phyloP scores from a whole-genome alignment of 2,329 filamentous ascomycete genomes.

The Alternaria brassicae region DNA sequence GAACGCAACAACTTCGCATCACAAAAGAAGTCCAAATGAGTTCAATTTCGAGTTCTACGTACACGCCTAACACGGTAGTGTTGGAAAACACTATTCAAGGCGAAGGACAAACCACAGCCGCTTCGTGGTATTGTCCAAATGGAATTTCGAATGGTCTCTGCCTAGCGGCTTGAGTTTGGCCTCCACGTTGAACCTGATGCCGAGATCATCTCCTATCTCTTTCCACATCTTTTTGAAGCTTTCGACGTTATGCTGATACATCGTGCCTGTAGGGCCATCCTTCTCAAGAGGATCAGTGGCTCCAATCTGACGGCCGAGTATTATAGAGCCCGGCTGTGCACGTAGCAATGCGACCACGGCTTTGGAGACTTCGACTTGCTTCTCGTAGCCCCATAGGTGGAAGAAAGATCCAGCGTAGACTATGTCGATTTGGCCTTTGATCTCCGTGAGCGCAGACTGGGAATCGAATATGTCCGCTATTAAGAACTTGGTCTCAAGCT shows the following conservation, averaged over 20 bases:
- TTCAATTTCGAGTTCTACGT: not conserved
- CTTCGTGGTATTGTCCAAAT: conserved; percentile 23
- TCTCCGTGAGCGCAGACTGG: conserved; percentile 32
- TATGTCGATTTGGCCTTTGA: conserved; percentile 47
- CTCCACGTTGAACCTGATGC: conserved; percentile 32
- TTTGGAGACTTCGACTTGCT: conserved; percentile 43
- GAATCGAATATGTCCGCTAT: conserved; percentile 57
- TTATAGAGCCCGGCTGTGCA: conserved; percentile 54
- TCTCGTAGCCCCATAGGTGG: conserved; percentile 51
- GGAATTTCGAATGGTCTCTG: conserved; percentile 16
- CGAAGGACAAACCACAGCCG: conserved; percentile 33
- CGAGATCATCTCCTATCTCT: conserved; percentile 44
- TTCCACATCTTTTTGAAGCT: conserved; percentile 51
- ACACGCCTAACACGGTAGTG: not conserved
- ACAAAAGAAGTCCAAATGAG: not conserved
- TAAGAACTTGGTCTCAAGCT: conserved; percentile 58
- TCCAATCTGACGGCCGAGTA: conserved; percentile 63
- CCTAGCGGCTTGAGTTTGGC: conserved; percentile 21
- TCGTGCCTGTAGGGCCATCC: conserved; percentile 22
- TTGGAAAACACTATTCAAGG: conserved; percentile 20
- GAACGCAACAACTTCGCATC: not conserved
- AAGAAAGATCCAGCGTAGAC: conserved; percentile 54
- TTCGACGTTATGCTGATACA: conserved; percentile 45
- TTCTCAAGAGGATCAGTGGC: conserved; percentile 28
- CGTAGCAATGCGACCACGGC: conserved; percentile 44